These are phyloP conservation scores for Saccharomyces hybrid DNA, from an alignment of 1,139 yeast species.

Conservation along the genomic window DNA sequence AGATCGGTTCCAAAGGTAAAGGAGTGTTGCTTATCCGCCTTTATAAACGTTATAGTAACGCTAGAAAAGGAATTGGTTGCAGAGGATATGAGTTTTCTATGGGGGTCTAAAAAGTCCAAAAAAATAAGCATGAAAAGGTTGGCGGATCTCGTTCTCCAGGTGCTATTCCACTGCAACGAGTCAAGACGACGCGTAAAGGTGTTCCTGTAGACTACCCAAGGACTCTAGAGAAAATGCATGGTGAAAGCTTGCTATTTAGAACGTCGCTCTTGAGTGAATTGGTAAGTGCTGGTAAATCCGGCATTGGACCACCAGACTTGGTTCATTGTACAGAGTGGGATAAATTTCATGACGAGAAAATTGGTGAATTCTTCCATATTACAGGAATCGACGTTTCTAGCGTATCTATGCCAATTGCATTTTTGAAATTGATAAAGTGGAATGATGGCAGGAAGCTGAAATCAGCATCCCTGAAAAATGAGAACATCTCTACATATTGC, in stretches of 20 bases:
- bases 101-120: background rate
- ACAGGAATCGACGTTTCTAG: constrained; percentile 57
- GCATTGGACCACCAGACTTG: constrained; percentile 81
- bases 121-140: background rate
- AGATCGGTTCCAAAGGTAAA: background rate
- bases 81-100: background rate
- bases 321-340: constrained; percentile 53
- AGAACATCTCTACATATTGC: constrained; percentile 51
- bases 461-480: constrained; percentile 6
- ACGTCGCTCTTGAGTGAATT: constrained; percentile 16
- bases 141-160: background rate
- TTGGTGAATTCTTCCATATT: constrained; percentile 38
- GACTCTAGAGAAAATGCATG: constrained; percentile 23
- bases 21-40: background rate
- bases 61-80: background rate
- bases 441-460: constrained; percentile 24
- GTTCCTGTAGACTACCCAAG: constrained; percentile 15
- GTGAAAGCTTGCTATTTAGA: constrained; percentile 26
- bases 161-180: background rate
- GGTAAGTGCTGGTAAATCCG: constrained; percentile 16
- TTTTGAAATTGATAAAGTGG: constrained; percentile 55
- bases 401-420: constrained; percentile 55
- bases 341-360: constrained; percentile 32
- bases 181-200: background rate
- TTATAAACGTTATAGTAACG: background rate